phyloP scores from a whole-genome alignment of 1,139 yeast species.

The Pichia sp. region DNA sequence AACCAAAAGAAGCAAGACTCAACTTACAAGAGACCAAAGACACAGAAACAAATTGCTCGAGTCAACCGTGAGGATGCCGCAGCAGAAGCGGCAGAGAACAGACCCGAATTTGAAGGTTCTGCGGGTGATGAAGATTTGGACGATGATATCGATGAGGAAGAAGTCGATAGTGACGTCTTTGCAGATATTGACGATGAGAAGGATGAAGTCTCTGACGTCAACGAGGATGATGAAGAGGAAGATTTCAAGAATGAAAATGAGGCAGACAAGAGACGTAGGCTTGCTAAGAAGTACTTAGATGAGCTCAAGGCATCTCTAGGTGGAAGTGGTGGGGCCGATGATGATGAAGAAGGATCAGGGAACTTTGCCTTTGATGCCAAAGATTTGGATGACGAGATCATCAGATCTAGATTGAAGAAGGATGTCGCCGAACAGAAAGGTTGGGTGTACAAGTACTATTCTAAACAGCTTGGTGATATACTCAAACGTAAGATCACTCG shows the following conservation, averaged over 20 bases:
- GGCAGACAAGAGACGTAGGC: conserved; percentile 88
- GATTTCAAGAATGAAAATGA: conserved; percentile 72
- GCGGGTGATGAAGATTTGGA: too few species aligned
- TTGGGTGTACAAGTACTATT: conserved; percentile 58
- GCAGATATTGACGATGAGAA: conserved; percentile 31
- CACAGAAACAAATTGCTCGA: background rate
- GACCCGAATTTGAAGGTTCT: too few species aligned
- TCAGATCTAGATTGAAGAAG: conserved; percentile 69
- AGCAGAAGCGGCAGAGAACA: background rate
- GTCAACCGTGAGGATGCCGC: background rate
- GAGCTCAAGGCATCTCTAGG: conserved; percentile 42
- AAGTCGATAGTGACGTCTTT: conserved; percentile 32
- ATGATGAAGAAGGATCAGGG: too few species aligned
- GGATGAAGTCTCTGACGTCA: conserved; percentile 30
- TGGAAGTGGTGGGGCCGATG: conserved; percentile 9
- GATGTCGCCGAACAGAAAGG: conserved; percentile 93
- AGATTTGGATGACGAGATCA: conserved; percentile 81
- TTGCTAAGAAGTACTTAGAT: conserved; percentile 88
- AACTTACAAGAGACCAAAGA: background rate
- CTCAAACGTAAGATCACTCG: conserved; percentile 35
- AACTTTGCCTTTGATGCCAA: conserved; percentile 78
- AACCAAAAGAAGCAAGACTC: conserved; percentile 18
- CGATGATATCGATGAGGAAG: conserved; percentile 38
- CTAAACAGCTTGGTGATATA: conserved; percentile 32
- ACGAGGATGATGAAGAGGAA: conserved; percentile 55